Evolutionary conservation across 371 early-diverging fungal genomes (phyloP).

Genomic region (Entomophthora muscae): DNA sequence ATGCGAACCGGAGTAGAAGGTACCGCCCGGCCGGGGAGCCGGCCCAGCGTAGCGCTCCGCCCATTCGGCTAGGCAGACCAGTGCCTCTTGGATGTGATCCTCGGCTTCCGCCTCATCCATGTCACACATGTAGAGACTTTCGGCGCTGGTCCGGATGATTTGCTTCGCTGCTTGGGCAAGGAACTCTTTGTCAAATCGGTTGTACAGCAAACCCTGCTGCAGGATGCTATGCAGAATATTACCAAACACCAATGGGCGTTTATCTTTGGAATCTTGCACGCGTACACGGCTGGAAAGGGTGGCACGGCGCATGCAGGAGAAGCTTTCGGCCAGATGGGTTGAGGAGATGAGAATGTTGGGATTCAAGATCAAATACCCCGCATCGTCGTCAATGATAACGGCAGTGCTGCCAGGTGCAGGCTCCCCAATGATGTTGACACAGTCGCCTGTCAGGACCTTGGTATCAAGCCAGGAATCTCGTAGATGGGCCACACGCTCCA

Average conservation of each 20-base stretch:
- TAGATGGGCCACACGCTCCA: not conserved
- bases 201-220: conserved; percentile 29
- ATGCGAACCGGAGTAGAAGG: not conserved
- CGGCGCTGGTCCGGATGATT: not conserved
- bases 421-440: not conserved
- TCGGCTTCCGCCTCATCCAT: conserved; percentile 17
- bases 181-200: conserved; percentile 25
- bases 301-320: conserved; percentile 47
- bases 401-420: not conserved
- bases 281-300: conserved; percentile 43
- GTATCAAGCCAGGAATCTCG: not conserved
- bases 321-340: conserved; percentile 52
- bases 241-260: conserved; percentile 45
- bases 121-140: conserved; percentile 13
- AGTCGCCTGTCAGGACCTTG: not conserved
- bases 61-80: conserved; percentile 4
- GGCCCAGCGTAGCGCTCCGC: conserved; percentile 2
- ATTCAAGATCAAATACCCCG: conserved; percentile 31
- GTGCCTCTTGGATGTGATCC: conserved; percentile 8
- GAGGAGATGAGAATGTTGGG: conserved; percentile 63
- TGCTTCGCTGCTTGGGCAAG: conserved; percentile 15
- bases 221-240: conserved; percentile 53
- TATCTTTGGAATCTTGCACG: conserved; percentile 14
- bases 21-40: not conserved
- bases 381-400: not conserved